These are phyloP conservation scores for Starmerella etchellsii DNA, from an alignment of 805 yeast genomes.

Conservation along the genomic window DNA sequence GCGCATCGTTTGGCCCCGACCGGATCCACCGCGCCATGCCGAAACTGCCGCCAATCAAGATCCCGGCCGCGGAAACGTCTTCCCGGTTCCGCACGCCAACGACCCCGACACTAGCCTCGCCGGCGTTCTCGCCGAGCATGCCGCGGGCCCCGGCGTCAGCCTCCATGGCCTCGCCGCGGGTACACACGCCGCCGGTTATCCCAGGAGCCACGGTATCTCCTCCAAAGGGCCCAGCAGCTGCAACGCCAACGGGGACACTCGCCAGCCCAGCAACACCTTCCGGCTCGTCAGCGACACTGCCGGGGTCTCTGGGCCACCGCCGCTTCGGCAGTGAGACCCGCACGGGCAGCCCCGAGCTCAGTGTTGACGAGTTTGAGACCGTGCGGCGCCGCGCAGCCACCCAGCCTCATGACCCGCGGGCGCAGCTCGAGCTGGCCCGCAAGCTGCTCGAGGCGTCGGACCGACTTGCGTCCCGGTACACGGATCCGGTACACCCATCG, in stretches of 20 bases:
- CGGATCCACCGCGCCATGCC: no score
- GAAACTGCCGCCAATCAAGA: no score
- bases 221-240: not conserved
- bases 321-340: constrained; percentile 3
- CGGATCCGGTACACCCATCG: constrained; percentile 32
- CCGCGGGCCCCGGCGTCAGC: no score
- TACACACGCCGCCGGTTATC: no score
- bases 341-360: constrained; percentile 10
- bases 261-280: not conserved
- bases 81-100: no score
- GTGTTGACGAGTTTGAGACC: constrained; percentile 25
- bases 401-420: constrained; percentile 30
- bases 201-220: no score
- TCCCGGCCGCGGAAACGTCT: no score
- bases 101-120: no score
- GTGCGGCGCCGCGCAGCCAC: constrained; percentile 24
- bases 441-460: constrained; percentile 38
- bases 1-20: no score
- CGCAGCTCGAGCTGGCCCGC: constrained; percentile 57
- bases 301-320: constrained; percentile 2
- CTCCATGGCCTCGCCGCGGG: no score
- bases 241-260: not conserved
- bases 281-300: no score
- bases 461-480: constrained; percentile 24
- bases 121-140: no score